These are phyloP conservation scores for Galeopsis tetrahit DNA, from an alignment of 257 asterid species.

Conservation along the genomic window DNA sequence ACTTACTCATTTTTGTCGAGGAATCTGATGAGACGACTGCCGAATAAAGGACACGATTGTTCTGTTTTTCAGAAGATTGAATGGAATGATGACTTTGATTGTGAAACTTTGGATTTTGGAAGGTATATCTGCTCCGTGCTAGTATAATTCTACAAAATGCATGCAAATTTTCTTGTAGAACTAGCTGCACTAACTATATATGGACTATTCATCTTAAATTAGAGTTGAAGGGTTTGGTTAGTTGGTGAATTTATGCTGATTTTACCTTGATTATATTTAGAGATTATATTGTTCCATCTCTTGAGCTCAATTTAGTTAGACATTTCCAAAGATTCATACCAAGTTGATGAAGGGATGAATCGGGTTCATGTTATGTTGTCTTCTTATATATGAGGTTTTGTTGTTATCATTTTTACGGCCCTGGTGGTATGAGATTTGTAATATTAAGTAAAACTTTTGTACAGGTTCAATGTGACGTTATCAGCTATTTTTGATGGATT, in stretches of 20 bases:
- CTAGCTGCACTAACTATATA: background rate
- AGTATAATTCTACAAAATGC: background rate
- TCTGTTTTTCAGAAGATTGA: conserved; percentile 44
- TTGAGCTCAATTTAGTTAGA: conserved; percentile 20
- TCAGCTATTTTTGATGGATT: conserved; percentile 74
- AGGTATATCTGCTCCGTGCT: conserved; percentile 45
- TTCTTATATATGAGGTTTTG: background rate
- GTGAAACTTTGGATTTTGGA: conserved; percentile 56
- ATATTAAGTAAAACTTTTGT: conserved; percentile 27
- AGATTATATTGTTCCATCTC: conserved; percentile 19
- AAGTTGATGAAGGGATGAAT: conserved; percentile 19
- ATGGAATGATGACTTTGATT: conserved; percentile 59
- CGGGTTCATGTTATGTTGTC: conserved; percentile 20
- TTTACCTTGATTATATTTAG: background rate
- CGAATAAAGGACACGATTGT: conserved; percentile 47
- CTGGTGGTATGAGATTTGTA: conserved; percentile 12
- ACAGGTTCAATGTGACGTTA: conserved; percentile 73
- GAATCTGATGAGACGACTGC: conserved; percentile 58
- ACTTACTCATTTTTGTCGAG: conserved; percentile 70
- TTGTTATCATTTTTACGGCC: background rate
- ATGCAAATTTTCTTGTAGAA: background rate
- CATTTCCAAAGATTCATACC: conserved; percentile 13
- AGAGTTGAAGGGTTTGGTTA: background rate
- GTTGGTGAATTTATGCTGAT: conserved; percentile 8
- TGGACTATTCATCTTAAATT: background rate